phyloP scores from a whole-genome alignment of 1,284 basidiomycete genomes.

The Melampsora larici-populina region DNA sequence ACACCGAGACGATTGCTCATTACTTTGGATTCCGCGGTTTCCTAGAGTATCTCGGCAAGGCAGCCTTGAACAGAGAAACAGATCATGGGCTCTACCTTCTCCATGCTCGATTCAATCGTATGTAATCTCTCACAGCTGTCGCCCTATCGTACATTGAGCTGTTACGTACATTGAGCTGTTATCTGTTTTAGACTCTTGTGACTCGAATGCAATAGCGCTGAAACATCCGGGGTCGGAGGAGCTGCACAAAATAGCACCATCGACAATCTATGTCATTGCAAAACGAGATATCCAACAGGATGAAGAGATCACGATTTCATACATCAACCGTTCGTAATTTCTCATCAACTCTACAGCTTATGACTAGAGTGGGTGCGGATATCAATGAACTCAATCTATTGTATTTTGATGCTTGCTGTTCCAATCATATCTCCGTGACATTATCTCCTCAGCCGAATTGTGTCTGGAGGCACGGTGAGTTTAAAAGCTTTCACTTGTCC shows the following conservation, averaged over 20 bases:
- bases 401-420: not conserved
- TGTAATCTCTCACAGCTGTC: not conserved
- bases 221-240: conserved; percentile 40
- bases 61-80: conserved; percentile 37
- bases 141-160: not conserved
- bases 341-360: not conserved
- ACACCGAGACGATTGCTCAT: conserved; percentile 35
- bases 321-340: conserved; percentile 32
- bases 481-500: not conserved
- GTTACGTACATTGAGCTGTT: not conserved
- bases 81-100: conserved; percentile 42
- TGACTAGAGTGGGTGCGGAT: too few relatives aligned
- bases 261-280: conserved; percentile 41
- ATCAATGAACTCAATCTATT: not conserved
- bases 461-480: conserved; percentile 35
- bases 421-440: too few relatives aligned
- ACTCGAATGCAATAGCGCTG: conserved; percentile 36
- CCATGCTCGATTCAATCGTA: conserved; percentile 41
- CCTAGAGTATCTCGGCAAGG: conserved; percentile 38
- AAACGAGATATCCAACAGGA: conserved; percentile 36
- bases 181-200: conserved; percentile 34
- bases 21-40: conserved; percentile 40
- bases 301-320: conserved; percentile 42
- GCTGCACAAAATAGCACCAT: conserved; percentile 33
- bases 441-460: conserved; percentile 10